These are phyloP conservation scores for Spatholobus suberectus DNA, from an alignment of 306 rosid genomes.

Conservation along the genomic window DNA sequence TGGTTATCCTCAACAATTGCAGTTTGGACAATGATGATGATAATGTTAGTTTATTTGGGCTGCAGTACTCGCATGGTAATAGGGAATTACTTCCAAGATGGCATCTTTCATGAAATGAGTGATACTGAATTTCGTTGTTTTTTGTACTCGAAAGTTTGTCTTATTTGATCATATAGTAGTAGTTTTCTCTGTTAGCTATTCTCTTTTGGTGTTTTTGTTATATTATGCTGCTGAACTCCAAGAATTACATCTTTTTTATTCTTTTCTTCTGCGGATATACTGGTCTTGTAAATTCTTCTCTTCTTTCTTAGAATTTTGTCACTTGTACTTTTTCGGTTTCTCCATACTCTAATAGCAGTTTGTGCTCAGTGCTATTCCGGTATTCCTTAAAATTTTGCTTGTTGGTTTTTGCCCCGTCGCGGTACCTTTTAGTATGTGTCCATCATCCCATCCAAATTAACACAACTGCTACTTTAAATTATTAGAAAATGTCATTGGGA, in stretches of 20 bases:
- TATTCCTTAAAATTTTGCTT: background rate
- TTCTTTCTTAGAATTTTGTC: background rate
- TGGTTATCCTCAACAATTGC: constrained; percentile 66
- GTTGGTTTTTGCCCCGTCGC: background rate
- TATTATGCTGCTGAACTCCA: constrained; percentile 49
- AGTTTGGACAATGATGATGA: constrained; percentile 58
- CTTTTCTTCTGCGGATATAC: constrained; percentile 29
- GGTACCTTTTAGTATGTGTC: background rate
- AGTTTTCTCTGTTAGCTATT: constrained; percentile 56
- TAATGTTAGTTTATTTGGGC: constrained; percentile 45
- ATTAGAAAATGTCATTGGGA: constrained; percentile 2
- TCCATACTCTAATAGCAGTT: background rate
- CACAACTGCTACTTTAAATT: background rate
- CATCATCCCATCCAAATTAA: background rate
- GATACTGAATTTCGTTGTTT: constrained; percentile 42
- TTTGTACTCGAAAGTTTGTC: constrained; percentile 37
- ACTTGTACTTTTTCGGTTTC: constrained; percentile 12
- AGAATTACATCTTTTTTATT: constrained; percentile 50
- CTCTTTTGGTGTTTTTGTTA: constrained; percentile 55
- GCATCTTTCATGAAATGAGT: constrained; percentile 50
- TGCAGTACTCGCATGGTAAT: constrained; percentile 48
- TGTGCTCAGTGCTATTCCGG: background rate
- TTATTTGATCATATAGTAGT: constrained; percentile 43
- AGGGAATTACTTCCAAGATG: constrained; percentile 45
- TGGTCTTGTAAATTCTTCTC: constrained; percentile 40